Evolutionary conservation across 495 filamentous ascomycete species (phyloP).

Genomic region (Penicillium mononematosum): DNA sequence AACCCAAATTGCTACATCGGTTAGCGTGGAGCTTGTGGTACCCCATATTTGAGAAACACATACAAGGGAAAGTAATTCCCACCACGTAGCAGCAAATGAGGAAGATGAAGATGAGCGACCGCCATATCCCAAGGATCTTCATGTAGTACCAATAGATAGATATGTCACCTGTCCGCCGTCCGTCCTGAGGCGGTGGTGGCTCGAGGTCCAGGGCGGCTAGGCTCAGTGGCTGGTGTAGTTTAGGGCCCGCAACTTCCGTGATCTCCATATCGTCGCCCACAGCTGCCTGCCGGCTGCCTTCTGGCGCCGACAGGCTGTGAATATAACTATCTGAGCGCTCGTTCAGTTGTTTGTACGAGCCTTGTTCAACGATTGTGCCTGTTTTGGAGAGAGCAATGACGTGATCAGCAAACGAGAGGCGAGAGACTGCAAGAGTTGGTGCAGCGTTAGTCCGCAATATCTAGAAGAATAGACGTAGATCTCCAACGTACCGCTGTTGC

Average conservation of each 20-base stretch:
- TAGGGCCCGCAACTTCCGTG: background rate
- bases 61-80: slow-evolving; percentile 6
- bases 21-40: background rate
- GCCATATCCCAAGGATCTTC: slow-evolving; percentile 4
- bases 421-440: slow-evolving; percentile 6
- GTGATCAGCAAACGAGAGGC: slow-evolving; percentile 19
- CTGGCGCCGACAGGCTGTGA: slow-evolving; percentile 6
- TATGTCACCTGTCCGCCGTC: slow-evolving; percentile 9
- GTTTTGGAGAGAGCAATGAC: slow-evolving; percentile 16
- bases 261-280: slow-evolving; percentile 9
- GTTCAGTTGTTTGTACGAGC: slow-evolving; percentile 14
- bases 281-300: slow-evolving; percentile 1
- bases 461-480: too few relatives aligned
- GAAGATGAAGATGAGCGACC: background rate
- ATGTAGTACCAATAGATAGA: slow-evolving; percentile 15
- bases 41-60: background rate
- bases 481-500: too few relatives aligned
- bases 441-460: too few relatives aligned
- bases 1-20: slow-evolving; percentile 7
- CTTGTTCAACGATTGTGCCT: slow-evolving; percentile 16
- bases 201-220: slow-evolving; percentile 6
- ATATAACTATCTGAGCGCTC: slow-evolving; percentile 1
- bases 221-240: background rate
- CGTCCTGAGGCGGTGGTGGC: background rate
- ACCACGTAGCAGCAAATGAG: slow-evolving; percentile 9